Percentiles rank a stretch among this genome's conserved stretches.
These are phyloP conservation scores for Lentinula raphanica DNA, from an alignment of 768 basidiomycete genomes.

Conservation along the genomic window DNA sequence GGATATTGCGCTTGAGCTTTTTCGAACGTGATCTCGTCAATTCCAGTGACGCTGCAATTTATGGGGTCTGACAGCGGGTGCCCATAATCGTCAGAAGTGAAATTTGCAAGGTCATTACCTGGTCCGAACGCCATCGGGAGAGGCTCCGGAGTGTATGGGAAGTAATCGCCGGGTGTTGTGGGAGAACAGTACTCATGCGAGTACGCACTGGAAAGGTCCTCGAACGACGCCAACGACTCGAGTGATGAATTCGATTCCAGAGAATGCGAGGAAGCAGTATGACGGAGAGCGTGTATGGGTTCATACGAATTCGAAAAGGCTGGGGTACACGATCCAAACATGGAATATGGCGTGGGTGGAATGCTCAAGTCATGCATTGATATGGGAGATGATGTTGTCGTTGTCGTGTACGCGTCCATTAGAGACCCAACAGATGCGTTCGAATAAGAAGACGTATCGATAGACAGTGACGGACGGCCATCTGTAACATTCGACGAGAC, in stretches of 20 bases:
- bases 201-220: slow-evolving; percentile 3
- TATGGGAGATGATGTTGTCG: slow-evolving; percentile 38
- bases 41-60: slow-evolving; percentile 16
- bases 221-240: slow-evolving; percentile 10
- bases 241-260: slow-evolving; percentile 20
- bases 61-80: neutral
- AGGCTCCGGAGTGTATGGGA: neutral
- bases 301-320: neutral
- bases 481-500: neutral
- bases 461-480: slow-evolving; percentile 25
- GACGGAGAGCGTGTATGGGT: slow-evolving; percentile 19
- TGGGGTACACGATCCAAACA: slow-evolving; percentile 23
- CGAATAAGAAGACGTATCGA: slow-evolving; percentile 35
- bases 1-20: slow-evolving; percentile 15
- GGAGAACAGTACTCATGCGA: neutral
- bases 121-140: neutral
- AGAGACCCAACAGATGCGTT: neutral
- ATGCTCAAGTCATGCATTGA: slow-evolving; percentile 29
- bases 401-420: slow-evolving; percentile 35
- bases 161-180: neutral
- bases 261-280: slow-evolving; percentile 22
- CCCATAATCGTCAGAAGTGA: neutral
- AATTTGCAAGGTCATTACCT: neutral
- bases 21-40: slow-evolving; percentile 17
- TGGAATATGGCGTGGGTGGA: slow-evolving; percentile 37